Percentiles rank a stretch among this genome's conserved stretches.
phyloP scores from a whole-genome alignment of 2,329 filamentous ascomycete species.

The Fusarium sp. region DNA sequence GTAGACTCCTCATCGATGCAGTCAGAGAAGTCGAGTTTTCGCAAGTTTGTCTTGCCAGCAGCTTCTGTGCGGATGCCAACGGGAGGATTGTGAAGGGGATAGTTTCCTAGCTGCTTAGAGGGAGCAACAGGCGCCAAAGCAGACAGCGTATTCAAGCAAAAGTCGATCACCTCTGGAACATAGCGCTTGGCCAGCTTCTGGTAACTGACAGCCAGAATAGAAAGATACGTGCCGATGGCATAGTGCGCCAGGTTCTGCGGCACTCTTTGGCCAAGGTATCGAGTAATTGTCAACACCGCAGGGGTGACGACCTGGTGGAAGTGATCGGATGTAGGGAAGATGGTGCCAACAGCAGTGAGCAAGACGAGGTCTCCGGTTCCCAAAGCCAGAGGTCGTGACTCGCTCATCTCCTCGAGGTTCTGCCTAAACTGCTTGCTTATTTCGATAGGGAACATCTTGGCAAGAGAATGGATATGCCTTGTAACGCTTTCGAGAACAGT shows the following conservation, averaged over 20 bases:
- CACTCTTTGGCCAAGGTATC: slow-evolving; percentile 83
- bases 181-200: slow-evolving; percentile 86
- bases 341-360: slow-evolving; percentile 83
- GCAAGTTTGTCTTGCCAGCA: slow-evolving; percentile 54
- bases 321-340: slow-evolving; percentile 96
- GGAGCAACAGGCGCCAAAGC: slow-evolving; percentile 69
- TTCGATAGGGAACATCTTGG: slow-evolving; percentile 83
- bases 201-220: slow-evolving; percentile 82
- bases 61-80: slow-evolving; percentile 61
- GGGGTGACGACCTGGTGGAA: slow-evolving; percentile 96
- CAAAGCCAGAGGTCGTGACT: slow-evolving; percentile 62
- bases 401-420: slow-evolving; percentile 70
- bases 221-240: slow-evolving; percentile 80
- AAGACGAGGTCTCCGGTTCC: slow-evolving; percentile 79
- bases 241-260: slow-evolving; percentile 74
- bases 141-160: slow-evolving; percentile 77
- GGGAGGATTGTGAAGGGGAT: slow-evolving; percentile 70
- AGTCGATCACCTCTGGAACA: slow-evolving; percentile 88
- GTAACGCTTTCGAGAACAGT: slow-evolving; percentile 80
- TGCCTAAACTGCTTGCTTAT: slow-evolving; percentile 81
- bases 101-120: slow-evolving; percentile 61
- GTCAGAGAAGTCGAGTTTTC: slow-evolving; percentile 70
- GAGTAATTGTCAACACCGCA: slow-evolving; percentile 83
- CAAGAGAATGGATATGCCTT: slow-evolving; percentile 91
- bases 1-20: slow-evolving; percentile 56